Evolutionary conservation across 257 asterid species (phyloP).

Genomic region (Lycium barbarum): DNA sequence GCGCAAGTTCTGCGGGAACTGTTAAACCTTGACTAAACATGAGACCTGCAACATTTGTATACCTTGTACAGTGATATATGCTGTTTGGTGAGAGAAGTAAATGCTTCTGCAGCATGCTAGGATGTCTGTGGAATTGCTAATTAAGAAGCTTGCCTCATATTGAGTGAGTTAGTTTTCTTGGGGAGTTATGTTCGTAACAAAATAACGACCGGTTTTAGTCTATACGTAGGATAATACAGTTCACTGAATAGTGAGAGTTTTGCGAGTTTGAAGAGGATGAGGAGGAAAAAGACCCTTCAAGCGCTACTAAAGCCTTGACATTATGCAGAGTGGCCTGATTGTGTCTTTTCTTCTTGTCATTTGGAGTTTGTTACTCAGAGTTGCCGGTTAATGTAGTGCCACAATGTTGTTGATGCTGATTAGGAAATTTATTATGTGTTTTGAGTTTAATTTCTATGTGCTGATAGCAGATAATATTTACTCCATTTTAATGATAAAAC

Average conservation of each 20-base stretch:
- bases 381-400: background rate
- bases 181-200: background rate
- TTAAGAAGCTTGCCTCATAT: background rate
- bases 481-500: background rate
- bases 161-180: background rate
- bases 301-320: conserved; percentile 8
- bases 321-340: conserved; percentile 14
- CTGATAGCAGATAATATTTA: background rate
- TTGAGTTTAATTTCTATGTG: background rate
- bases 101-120: background rate
- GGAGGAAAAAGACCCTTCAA: background rate
- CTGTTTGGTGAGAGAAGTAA: conserved; percentile 8
- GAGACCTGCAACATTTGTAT: conserved; percentile 13
- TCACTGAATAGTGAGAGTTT: background rate
- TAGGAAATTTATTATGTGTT: background rate
- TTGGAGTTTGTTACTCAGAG: background rate
- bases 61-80: conserved; percentile 19
- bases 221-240: background rate
- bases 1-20: background rate
- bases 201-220: background rate
- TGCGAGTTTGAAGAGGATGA: background rate
- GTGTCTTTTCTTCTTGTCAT: conserved; percentile 18
- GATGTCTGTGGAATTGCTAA: background rate
- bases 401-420: background rate
- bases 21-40: background rate